Percentiles rank a stretch among this genome's conserved stretches.
These are phyloP conservation scores for Prunus armeniaca DNA, from an alignment of 306 rosid genomes.

Conservation along the genomic window DNA sequence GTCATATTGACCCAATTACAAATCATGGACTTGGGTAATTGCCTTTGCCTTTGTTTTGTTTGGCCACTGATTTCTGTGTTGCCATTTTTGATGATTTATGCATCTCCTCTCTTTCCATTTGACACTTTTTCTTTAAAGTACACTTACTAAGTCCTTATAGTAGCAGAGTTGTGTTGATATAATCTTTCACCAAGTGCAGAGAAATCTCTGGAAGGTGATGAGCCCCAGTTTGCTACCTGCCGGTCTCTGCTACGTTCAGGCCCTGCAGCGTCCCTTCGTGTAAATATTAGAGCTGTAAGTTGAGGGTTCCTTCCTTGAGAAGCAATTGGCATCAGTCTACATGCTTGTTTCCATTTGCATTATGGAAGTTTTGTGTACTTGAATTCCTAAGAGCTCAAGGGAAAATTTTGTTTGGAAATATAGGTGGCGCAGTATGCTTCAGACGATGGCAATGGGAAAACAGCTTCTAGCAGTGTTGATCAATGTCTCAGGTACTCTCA, in stretches of 20 bases:
- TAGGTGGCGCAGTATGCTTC: conserved; percentile 92
- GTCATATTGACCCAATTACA: conserved; percentile 79
- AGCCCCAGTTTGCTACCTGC: conserved; percentile 65
- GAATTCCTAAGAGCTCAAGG: conserved; percentile 14
- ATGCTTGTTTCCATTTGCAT: conserved; percentile 10
- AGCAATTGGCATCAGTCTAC: neutral
- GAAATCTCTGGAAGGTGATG: conserved; percentile 56
- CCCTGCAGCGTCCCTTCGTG: conserved; percentile 84
- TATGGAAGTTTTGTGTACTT: neutral
- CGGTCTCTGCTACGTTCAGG: conserved; percentile 84
- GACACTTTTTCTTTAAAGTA: no score
- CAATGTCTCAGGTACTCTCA: conserved; percentile 74
- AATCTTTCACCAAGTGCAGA: conserved; percentile 29
- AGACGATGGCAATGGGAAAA: conserved; percentile 68
- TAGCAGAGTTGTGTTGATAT: neutral
- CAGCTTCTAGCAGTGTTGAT: conserved; percentile 60
- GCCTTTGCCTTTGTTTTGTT: conserved; percentile 5
- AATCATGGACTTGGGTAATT: conserved; percentile 79
- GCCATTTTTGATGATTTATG: neutral
- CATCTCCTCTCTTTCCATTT: no score
- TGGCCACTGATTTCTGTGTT: neutral
- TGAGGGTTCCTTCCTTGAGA: conserved; percentile 7
- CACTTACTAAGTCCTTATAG: neutral
- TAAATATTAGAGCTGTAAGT: conserved; percentile 83
- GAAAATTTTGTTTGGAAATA: conserved; percentile 24